Percentiles rank a stretch among this genome's conserved stretches.
phyloP scores from a whole-genome alignment of 176 grass and related monocot species.

The maize (Zea mays) region DNA sequence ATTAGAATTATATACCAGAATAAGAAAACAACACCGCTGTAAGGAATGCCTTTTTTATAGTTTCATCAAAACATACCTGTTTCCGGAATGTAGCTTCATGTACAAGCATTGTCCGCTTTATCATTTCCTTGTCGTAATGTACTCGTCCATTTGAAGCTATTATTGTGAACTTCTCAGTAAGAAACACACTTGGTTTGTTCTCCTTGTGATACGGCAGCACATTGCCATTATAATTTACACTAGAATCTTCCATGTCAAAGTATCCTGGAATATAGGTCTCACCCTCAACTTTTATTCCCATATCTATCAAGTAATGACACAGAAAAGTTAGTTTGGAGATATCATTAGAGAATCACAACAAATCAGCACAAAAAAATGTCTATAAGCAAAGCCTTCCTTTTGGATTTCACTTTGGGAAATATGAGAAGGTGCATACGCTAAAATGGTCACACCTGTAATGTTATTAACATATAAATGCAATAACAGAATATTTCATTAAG shows the following conservation, averaged over 20 bases:
- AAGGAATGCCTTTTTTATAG: constrained; percentile 11
- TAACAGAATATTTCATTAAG: neutral
- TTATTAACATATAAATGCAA: neutral
- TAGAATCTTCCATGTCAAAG: constrained; percentile 55
- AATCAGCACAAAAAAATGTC: neutral
- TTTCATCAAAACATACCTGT: constrained; percentile 54
- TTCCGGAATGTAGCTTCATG: constrained; percentile 77
- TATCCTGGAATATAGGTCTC: constrained; percentile 56
- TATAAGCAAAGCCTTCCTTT: neutral
- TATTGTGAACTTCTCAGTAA: constrained; percentile 42
- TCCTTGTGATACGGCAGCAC: constrained; percentile 50
- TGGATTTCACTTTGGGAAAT: neutral
- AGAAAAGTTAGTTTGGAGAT: constrained; percentile 12
- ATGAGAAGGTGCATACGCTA: constrained; percentile 1
- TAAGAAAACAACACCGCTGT: neutral
- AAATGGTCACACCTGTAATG: neutral
- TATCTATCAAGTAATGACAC: constrained; percentile 44
- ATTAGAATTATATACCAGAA: constrained; percentile 2
- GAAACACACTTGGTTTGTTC: constrained; percentile 36
- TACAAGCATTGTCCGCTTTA: constrained; percentile 76
- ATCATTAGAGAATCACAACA: constrained; percentile 9
- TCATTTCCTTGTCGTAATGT: constrained; percentile 58
- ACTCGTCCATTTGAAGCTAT: constrained; percentile 45
- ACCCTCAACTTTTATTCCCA: constrained; percentile 65
- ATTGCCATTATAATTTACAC: constrained; percentile 51